Conservation (phyloP, 129 eudicot species). For the Lactuca saligna region DNA sequence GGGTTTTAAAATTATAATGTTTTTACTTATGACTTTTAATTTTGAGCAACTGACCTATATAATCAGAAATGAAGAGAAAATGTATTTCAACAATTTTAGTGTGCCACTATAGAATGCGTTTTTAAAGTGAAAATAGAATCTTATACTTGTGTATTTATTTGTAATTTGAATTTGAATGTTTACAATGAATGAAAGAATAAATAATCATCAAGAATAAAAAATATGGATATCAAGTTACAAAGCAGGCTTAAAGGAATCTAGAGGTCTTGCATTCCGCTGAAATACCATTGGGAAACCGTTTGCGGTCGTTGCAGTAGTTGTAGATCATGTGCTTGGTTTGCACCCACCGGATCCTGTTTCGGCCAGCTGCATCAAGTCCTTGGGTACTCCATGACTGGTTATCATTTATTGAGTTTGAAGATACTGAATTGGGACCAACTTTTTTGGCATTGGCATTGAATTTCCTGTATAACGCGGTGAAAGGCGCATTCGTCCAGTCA, state of each 20-base stretch:
- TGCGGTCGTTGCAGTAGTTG: slow-evolving; percentile 21
- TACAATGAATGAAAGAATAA: slow-evolving; percentile 11
- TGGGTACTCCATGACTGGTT: slow-evolving; percentile 30
- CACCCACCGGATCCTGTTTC: slow-evolving; percentile 21
- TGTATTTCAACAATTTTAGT: too few relatives aligned
- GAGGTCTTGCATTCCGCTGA: slow-evolving; percentile 15
- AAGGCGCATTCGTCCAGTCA: slow-evolving; percentile 37
- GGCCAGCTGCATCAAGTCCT: slow-evolving; percentile 23
- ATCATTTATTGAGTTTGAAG: slow-evolving; percentile 10
- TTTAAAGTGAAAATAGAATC: too few relatives aligned
- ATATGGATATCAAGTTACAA: neutral
- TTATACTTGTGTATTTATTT: too few relatives aligned
- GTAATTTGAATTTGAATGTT: neutral
- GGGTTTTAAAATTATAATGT: too few relatives aligned
- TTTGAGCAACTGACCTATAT: too few relatives aligned
- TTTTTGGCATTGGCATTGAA: slow-evolving; percentile 26
- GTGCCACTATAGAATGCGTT: too few relatives aligned
- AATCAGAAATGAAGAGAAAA: too few relatives aligned
- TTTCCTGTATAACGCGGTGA: slow-evolving; percentile 25
- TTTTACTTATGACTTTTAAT: too few relatives aligned
- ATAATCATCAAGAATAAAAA: neutral
- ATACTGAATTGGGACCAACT: slow-evolving; percentile 23
- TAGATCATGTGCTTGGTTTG: slow-evolving; percentile 20
- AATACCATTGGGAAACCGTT: slow-evolving; percentile 17
- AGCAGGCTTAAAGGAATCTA: slow-evolving; percentile 15